A percentile compares a stretch with the other conserved stretches of the same genome.
Conservation (phyloP, 225 moss, liverwort and hornwort species). For the Thuidium tamariscinum region DNA sequence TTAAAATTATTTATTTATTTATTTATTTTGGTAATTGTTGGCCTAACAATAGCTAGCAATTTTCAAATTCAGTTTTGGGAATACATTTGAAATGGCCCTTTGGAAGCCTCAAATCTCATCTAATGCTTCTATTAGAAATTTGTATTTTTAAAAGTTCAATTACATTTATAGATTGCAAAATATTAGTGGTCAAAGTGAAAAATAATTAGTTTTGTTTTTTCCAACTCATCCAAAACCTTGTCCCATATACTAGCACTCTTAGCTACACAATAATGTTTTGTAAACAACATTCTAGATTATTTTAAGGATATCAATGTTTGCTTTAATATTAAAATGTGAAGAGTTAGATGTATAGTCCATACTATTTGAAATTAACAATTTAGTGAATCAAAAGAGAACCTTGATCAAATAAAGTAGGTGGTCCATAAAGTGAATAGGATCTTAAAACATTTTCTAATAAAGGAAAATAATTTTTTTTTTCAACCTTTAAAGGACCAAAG, state of each 20-base stretch:
- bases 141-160: background rate
- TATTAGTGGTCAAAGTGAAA: too few relatives aligned
- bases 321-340: background rate
- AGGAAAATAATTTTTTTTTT: background rate
- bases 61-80: too few relatives aligned
- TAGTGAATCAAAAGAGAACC: too few relatives aligned
- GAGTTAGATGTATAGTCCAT: fast-evolving
- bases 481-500: too few relatives aligned
- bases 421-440: too few relatives aligned
- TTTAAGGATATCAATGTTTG: background rate
- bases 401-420: background rate
- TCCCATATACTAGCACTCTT: background rate
- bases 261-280: background rate
- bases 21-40: too few relatives aligned
- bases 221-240: background rate
- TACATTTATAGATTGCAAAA: background rate
- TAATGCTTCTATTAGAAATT: too few relatives aligned
- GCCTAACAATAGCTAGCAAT: too few relatives aligned
- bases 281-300: background rate
- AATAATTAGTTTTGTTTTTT: too few relatives aligned
- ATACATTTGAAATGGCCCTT: too few relatives aligned
- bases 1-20: too few relatives aligned
- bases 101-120: too few relatives aligned
- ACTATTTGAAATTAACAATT: background rate
- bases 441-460: fast-evolving